Conservation (phyloP, 345 rosid genomes). For the Citrus australasica region DNA sequence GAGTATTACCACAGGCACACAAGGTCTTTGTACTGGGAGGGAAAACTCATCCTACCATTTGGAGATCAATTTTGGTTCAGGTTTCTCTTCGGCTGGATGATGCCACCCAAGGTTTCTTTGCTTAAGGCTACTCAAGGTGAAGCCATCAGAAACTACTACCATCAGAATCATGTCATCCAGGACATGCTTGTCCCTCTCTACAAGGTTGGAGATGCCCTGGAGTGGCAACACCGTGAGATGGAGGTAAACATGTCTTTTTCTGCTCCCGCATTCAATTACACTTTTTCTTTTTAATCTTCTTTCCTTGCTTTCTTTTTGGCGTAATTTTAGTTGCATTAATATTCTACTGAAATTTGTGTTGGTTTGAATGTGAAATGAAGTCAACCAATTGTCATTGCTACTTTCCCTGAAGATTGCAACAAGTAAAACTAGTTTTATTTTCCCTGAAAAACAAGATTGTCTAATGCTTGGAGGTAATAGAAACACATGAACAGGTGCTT, state of each 20-base stretch:
- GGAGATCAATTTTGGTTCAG: constrained; percentile 98
- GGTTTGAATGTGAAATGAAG: background rate
- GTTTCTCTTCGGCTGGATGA: constrained; percentile 91
- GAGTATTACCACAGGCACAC: constrained; percentile 99
- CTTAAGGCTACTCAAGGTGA: constrained; percentile 99
- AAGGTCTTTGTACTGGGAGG: constrained; percentile 98
- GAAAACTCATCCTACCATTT: constrained; percentile 96
- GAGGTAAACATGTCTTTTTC: constrained; percentile 50
- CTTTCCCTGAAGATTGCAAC: background rate
- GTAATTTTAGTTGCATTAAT: background rate
- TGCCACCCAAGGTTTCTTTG: constrained; percentile 99
- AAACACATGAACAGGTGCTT: background rate
- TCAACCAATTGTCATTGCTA: background rate
- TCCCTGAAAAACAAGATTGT: background rate
- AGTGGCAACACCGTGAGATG: constrained; percentile 93
- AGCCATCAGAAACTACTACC: constrained; percentile 95
- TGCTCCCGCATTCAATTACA: background rate
- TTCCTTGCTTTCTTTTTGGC: background rate
- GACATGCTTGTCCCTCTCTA: constrained; percentile 99
- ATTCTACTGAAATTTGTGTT: background rate
- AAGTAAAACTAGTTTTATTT: background rate
- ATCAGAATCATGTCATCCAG: constrained; percentile 96
- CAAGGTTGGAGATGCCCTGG: constrained; percentile 94
- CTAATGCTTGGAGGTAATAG: background rate
- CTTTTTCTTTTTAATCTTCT: background rate